Percentiles rank a stretch among this genome's conserved stretches.
Evolutionary conservation across 208 protist species (phyloP).

Genomic region (Phytomonas sp.): DNA sequence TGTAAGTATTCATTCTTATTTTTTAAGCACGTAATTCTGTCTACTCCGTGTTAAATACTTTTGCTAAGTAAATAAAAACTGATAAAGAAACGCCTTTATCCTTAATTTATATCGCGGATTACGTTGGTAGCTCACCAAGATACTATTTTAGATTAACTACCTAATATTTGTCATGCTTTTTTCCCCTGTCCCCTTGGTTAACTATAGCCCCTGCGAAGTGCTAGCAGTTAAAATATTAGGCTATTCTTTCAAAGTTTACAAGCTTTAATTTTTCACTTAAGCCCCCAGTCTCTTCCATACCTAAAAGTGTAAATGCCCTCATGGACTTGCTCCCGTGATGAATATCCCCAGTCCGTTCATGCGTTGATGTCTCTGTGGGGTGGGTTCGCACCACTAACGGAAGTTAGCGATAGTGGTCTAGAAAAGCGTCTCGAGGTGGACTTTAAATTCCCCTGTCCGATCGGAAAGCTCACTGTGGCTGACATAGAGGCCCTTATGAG

Average conservation of each 20-base stretch:
- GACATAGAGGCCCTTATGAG: constrained; percentile 35
- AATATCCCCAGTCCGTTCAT: constrained; percentile 71
- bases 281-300: not conserved
- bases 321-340: constrained; percentile 47
- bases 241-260: not conserved
- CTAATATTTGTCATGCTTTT: not conserved
- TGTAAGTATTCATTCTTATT: not conserved
- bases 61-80: not conserved
- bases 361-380: constrained; percentile 82
- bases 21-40: not conserved
- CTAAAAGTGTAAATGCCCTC: constrained; percentile 15
- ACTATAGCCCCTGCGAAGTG: not conserved
- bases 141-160: not conserved
- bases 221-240: not conserved
- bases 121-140: not conserved
- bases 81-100: too few species aligned
- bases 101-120: not conserved
- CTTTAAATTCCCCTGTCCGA: constrained; percentile 26
- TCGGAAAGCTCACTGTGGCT: constrained; percentile 18
- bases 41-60: not conserved
- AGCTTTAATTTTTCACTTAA: not conserved
- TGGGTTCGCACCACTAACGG: constrained; percentile 47
- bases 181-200: not conserved
- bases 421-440: constrained; percentile 86
- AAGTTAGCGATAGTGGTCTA: constrained; percentile 44